Evolutionary conservation across 805 yeast genomes (phyloP), one percentile per base, ranked within the genome.

Genomic region (Metschnikowia amazonensis): DNA sequence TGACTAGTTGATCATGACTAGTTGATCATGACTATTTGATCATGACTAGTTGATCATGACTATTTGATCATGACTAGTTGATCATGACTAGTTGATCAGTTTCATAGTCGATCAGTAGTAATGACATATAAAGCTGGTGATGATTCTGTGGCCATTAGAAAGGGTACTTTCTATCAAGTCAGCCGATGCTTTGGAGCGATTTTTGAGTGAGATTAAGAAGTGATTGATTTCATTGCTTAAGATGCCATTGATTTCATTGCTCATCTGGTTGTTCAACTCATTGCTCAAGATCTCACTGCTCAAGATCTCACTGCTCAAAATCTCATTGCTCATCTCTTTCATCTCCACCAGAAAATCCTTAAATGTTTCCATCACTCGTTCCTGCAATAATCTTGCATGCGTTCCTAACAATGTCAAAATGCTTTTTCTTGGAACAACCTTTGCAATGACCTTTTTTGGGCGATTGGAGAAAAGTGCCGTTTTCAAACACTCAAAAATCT

Each of bases 1-100:
- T 81, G 69, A 72, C 71, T 36, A 24, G 27, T 24, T 24, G 8
- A n/a, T 86, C 52, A 70, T 81, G 69, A 72, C 71, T 36, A 24
- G 27, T 24, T 24, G 8, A n/a, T n/a, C n/a, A n/a, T n/a, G n/a
- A n/a, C n/a, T n/a, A n/a, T n/a, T n/a, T n/a, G n/a, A n/a, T 86
- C 52, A 70, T 81, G 69, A 72, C 71, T 36, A 24, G 27, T 24
- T 24, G 8, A n/a, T n/a, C n/a, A n/a, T n/a, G n/a, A n/a, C n/a
- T n/a, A n/a, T n/a, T n/a, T n/a, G n/a, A n/a, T 86, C 52, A 70
- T 81, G 69, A 72, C 71, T 36, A 24, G 27, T 24, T 24, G 8
- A n/a, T n/a, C n/a, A n/a, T n/a, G 23, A 21, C n/a, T n/a, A n/a
- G n/a, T n/a, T n/a, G n/a, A n/a, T n/a, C n/a, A n/a, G n/a, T n/a